Percentiles rank a stretch among this genome's conserved stretches.
phyloP scores from a whole-genome alignment of 1,139 yeast genomes.

The Kluyveromyces sp. region DNA sequence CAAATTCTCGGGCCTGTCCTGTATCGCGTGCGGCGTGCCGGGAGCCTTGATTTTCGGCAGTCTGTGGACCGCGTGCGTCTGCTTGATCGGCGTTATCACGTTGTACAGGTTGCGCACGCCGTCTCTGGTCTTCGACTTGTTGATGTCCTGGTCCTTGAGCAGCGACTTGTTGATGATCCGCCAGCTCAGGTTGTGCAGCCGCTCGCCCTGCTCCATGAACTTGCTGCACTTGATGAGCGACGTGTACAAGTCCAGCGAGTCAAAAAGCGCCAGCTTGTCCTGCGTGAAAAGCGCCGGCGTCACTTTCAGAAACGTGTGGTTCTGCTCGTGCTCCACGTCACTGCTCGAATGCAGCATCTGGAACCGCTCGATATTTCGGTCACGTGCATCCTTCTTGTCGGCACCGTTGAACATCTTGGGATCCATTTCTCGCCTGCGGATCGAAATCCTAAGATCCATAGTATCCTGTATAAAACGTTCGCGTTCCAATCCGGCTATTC shows the following conservation, averaged over 20 bases:
- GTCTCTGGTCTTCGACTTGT: constrained; percentile 28
- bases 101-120: constrained; percentile 31
- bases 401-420: not conserved
- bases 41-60: constrained; percentile 7
- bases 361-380: constrained; percentile 5
- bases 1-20: no score
- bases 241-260: constrained; percentile 26
- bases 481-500: no score
- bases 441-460: constrained; percentile 5
- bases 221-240: constrained; percentile 23
- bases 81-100: constrained; percentile 22
- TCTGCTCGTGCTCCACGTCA: constrained; percentile 4
- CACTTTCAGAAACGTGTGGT: constrained; percentile 23
- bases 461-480: not conserved
- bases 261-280: constrained; percentile 28
- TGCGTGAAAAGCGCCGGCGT: constrained; percentile 30
- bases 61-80: constrained; percentile 6
- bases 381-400: constrained; percentile 4
- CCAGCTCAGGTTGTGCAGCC: constrained; percentile 31
- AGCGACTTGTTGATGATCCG: constrained; percentile 30
- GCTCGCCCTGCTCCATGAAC: constrained; percentile 28
- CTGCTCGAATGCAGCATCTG: constrained; percentile 10
- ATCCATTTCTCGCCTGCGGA: constrained; percentile 8
- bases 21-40: constrained; percentile 3
- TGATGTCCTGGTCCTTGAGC: constrained; percentile 24